Conservation (phyloP, 1,139 yeast species). For the Hyphopichia burtonii region DNA sequence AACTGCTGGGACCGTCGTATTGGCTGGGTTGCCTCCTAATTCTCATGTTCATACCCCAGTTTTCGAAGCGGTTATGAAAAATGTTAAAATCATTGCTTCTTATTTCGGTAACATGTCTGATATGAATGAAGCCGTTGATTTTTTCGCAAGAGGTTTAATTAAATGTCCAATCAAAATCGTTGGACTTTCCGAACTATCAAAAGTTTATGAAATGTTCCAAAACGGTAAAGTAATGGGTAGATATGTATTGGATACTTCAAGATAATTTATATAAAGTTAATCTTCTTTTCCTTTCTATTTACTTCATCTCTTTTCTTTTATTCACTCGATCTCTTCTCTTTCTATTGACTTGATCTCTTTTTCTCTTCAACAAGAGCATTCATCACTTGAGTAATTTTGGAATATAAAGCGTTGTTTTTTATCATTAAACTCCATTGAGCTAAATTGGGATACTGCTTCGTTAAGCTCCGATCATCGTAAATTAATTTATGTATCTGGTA, state of each 20-base stretch:
- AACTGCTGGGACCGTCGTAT: conserved; percentile 66
- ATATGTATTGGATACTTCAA: conserved; percentile 70
- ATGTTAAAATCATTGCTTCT: conserved; percentile 65
- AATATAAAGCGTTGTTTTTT: conserved; percentile 28
- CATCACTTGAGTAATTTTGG: conserved; percentile 29
- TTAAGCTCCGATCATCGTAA: conserved; percentile 32
- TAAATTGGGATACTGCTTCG: conserved; percentile 29
- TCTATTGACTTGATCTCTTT: too few relatives aligned
- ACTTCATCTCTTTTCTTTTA: too few relatives aligned
- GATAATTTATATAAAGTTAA: conserved; percentile 32
- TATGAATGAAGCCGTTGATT: conserved; percentile 72
- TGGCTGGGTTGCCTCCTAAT: conserved; percentile 74
- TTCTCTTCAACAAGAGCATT: conserved; percentile 21
- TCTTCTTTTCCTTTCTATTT: too few relatives aligned
- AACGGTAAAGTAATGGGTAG: conserved; percentile 71
- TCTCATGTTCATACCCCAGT: conserved; percentile 65
- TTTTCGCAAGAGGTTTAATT: conserved; percentile 18
- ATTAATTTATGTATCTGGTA: conserved; percentile 34
- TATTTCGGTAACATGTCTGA: conserved; percentile 82
- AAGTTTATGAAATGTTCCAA: conserved; percentile 56
- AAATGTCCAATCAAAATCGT: neutral
- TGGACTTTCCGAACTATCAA: neutral
- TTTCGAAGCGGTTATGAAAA: conserved; percentile 63
- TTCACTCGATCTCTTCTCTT: too few relatives aligned
- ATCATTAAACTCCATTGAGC: conserved; percentile 41